Conservation (phyloP, 345 rosid genomes). For the Chamaenerion angustifolium region DNA sequence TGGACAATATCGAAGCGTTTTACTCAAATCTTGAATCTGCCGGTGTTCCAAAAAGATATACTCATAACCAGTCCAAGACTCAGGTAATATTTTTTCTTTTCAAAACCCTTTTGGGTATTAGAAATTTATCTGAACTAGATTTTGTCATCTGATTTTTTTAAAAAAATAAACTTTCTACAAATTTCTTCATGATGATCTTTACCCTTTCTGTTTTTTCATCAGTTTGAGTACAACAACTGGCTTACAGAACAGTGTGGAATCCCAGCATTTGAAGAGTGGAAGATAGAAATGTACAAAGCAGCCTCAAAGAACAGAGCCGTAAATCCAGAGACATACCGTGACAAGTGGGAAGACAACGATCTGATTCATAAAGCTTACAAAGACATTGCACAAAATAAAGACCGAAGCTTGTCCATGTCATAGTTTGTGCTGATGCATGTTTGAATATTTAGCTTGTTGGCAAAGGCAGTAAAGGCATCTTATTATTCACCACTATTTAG, state of each 20-base stretch:
- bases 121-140: not conserved
- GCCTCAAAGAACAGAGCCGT: too few relatives aligned
- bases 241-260: too few relatives aligned
- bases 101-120: too few relatives aligned
- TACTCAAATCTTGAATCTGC: constrained; percentile 40
- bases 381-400: constrained; percentile 22
- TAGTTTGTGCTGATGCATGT: not conserved
- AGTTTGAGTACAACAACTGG: constrained; percentile 7
- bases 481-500: not conserved
- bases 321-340: constrained; percentile 5
- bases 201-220: too few relatives aligned
- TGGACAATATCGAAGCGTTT: constrained; percentile 36
- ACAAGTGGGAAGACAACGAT: constrained; percentile 51
- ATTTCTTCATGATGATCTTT: too few relatives aligned
- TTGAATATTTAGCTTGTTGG: too few relatives aligned
- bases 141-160: too few relatives aligned
- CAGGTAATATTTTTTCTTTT: constrained; percentile 23
- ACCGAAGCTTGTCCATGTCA: not conserved
- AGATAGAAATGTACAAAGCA: too few relatives aligned
- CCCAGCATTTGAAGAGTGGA: too few relatives aligned
- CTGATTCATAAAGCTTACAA: constrained; percentile 31
- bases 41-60: constrained; percentile 44
- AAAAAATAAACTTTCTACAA: too few relatives aligned
- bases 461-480: too few relatives aligned
- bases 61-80: constrained; percentile 29